A percentile compares a stretch with the other conserved stretches of the same genome.
Conservation (phyloP, 495 filamentous ascomycete genomes). For the Tuber borchii region DNA sequence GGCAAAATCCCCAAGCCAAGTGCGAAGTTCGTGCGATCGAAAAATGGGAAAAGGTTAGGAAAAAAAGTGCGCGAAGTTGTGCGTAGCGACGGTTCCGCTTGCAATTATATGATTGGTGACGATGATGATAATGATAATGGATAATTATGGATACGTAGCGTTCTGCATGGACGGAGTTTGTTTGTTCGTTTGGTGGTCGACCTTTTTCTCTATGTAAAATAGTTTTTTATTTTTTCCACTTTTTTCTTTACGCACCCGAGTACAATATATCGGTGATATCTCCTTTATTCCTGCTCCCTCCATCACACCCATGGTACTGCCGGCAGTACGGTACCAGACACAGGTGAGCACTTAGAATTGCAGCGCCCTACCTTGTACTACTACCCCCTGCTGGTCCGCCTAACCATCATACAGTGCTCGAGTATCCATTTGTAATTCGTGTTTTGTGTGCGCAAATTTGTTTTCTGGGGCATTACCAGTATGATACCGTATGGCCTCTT, state of each 20-base stretch:
- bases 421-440: not conserved
- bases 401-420: not conserved
- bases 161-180: not conserved
- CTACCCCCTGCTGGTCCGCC: not conserved
- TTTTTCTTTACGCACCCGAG: not conserved
- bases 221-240: conserved; percentile 8
- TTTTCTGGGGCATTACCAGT: not conserved
- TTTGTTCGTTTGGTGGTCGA: conserved; percentile 8
- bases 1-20: not conserved
- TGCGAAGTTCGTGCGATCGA: not conserved
- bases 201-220: conserved; percentile 5
- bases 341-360: not conserved
- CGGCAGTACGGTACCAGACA: too few species aligned
- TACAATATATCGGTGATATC: not conserved
- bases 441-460: not conserved
- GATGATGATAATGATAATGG: not conserved
- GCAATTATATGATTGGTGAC: not conserved
- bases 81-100: not conserved
- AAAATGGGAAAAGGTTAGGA: not conserved
- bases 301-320: not conserved
- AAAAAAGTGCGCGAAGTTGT: conserved; percentile 3
- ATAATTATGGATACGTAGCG: not conserved
- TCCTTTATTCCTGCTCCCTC: not conserved
- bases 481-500: too few species aligned
- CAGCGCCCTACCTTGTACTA: not conserved